Evolutionary conservation across 352 stramenopile genomes (phyloP), one percentile per base, ranked within the genome.

Genomic region (Achlya hypogyna): DNA sequence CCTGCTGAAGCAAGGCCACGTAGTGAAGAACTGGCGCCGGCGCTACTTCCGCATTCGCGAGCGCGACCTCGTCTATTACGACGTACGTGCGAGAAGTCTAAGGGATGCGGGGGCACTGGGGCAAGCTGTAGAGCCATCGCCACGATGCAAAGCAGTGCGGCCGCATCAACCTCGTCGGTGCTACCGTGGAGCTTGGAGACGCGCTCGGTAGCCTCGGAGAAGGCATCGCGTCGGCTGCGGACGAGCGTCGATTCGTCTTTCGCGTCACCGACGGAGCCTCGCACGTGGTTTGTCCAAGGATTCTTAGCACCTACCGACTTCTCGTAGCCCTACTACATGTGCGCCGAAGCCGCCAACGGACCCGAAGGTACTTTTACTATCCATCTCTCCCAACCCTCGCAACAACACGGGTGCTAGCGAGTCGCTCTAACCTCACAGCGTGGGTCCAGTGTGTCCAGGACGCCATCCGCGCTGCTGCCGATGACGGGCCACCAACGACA

Each of bases 161-260:
- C 10, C n/a, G 20, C 2, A 66, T 67, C 1, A 2, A 10, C 3
- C 10, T 67, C 9, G 6, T 27, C 18, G 10, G 29, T 12, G 60
- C 60, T 20, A 32, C 43, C n/a, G 43, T 67, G 5, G 51, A 59
- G 27, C 27, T 18, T 5, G 60, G 60, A 1, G 60, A 59, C 4
- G 51, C 25, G n/a, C 56, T 67, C 34, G 60, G 60, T 5, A 58
- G n/a, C 12, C 51, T 67, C 28, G 60, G 43, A 9, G 60, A 67
- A 66, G 59, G 59, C 25, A 27, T 66, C 27, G 59, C 59, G 25
- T 66, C 59, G 8, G 38, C 59, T 34, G 59, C 59, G 22, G 59
- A 86, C 72, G 75, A 81, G 23, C 74, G 79, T 14, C 76, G 84
- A 14, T 91, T 89, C 56, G 81, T 91, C 10, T 77, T 93, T 51